A percentile compares a stretch with the other conserved stretches of the same genome.
Evolutionary conservation across 2,329 filamentous ascomycete genomes (phyloP).

Genomic region (Xylariaceae sp.): DNA sequence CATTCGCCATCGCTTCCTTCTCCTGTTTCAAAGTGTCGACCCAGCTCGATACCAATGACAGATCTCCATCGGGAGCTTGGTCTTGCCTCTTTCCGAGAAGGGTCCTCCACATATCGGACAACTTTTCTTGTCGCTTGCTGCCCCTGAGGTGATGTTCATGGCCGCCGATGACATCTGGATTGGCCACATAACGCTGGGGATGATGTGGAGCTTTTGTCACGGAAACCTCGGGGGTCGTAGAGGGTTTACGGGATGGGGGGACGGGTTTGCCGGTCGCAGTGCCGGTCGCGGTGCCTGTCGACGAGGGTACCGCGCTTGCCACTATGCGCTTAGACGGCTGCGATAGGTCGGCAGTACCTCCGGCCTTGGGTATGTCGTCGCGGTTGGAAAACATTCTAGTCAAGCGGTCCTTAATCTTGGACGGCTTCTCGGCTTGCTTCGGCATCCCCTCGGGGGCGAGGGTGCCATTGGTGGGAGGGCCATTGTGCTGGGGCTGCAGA

Average conservation of each 20-base stretch:
- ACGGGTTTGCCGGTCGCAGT: slow-evolving; percentile 20
- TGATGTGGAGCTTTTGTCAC: slow-evolving; percentile 25
- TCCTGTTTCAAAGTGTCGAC: slow-evolving; percentile 89
- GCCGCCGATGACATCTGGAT: slow-evolving; percentile 54
- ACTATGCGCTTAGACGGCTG: slow-evolving; percentile 21
- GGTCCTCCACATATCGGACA: slow-evolving; percentile 85
- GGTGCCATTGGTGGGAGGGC: slow-evolving; percentile 25
- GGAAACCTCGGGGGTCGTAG: slow-evolving; percentile 15
- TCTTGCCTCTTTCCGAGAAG: slow-evolving; percentile 84
- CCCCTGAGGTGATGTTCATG: slow-evolving; percentile 89
- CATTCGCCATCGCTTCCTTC: slow-evolving; percentile 69
- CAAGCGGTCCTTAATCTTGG: slow-evolving; percentile 57
- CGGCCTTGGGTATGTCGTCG: slow-evolving; percentile 38
- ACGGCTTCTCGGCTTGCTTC: slow-evolving; percentile 48
- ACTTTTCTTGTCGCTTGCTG: slow-evolving; percentile 87
- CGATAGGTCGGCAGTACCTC: slow-evolving; percentile 30
- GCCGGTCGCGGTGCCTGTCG: slow-evolving; percentile 30
- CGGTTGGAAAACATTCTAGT: slow-evolving; percentile 63
- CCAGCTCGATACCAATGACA: slow-evolving; percentile 94
- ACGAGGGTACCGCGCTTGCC: slow-evolving; percentile 23
- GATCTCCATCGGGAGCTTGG: slow-evolving; percentile 66
- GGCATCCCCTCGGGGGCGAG: slow-evolving; percentile 28
- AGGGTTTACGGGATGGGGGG: slow-evolving; percentile 32
- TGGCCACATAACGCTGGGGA: slow-evolving; percentile 46
- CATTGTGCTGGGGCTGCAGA: slow-evolving; percentile 28